Evolutionary conservation across 1,284 basidiomycete genomes (phyloP), one percentile per base, ranked within the genome.

Genomic region (Inonotus hispidus): DNA sequence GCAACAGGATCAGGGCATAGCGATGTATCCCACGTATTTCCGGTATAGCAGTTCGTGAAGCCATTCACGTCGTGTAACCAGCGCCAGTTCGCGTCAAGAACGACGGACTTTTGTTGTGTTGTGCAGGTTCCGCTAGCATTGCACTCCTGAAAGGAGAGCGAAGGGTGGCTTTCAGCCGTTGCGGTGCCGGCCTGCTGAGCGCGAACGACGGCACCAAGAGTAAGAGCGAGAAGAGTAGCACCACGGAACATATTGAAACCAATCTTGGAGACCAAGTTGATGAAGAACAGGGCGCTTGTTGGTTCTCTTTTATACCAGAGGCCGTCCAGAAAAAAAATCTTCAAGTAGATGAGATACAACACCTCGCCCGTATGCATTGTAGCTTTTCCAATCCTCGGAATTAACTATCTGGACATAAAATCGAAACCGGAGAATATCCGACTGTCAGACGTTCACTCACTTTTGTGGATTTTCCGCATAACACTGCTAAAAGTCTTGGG

Each of bases 21-120:
- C 3, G 74, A 70, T 7, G 74, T 64, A 67, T 83, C 74, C 80
- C 80, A 82, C 13, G 70, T 68, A 73, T 81, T 81, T 23, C 81
- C 81, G 63, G 78, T 81, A 72, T 82, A 82, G 72, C 82, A 83
- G 73, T 83, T 83, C 63, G 77, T 78, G 68, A 68, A 76, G 55
- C 72, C 73, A 54, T 68, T 67, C 57, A 73, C 73, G 49, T 70
- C 68, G 68, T 82, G 81, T 2, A 76, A 59, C 79, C 79, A 82
- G 61, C 80, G 77, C 78, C 79, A 83, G 74, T 82, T 83, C 61
- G 79, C 63, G 68, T 83, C 81, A 62, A 83, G 71, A 7, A 77
- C 76, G 53, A 82, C 71, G 25, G 72, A 65, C 13, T 72, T 66
- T 43, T 63, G 49, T 38, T 69, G 61, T 37, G 69, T 71, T 3